Base-by-base conservation (phyloP, 495 filamentous ascomycete genomes). In the Aspergillus cristatus region DNA sequence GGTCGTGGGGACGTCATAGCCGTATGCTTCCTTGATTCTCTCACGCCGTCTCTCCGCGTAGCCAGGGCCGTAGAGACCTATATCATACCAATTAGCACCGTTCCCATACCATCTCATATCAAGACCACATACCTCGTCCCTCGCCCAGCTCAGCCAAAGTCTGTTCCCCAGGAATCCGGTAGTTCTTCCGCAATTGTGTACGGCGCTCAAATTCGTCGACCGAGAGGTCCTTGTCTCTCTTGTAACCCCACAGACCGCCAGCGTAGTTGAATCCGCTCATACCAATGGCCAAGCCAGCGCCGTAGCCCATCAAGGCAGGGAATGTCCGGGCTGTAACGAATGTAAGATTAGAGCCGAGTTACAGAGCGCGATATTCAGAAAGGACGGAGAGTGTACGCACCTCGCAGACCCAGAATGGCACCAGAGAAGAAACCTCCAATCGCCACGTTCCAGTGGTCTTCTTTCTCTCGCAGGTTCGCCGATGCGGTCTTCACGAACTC, bases 1-100 rank as follows among this genome's bases (percentile, higher is more conserved):
- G 41, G 53, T 50, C 55, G 54, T 57, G 36, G 70, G 68, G 43
- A 97, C 76, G 36, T 95, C 88, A 43, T 95, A 75, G 39, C 90
- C 89, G 51, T 95, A 97, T 46, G 78, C 82, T 67, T 90, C 77
- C 71, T 90, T 84, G 55, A 99, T 74, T 37, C 87, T 75, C 61
- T 86, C 71, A 35, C 75, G 71, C 48, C 93, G 78, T 59, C 93
- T 70, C 69, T 97, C 87, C 44, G 81, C 81, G 43, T 94, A 98
- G 17, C 86, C 86, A 11, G 83, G 81, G 18, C 71, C 86, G 42
- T 81, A 74, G 42, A 98, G 84, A 16, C 84, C 90, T 95, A 38
- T 8, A 26, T 12, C 33, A 18, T 14, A 1, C 18, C 17, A n/a
- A 40, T 69, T 46, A 73, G 63, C 28, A 32, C 17, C 17, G 18